phyloP scores from a whole-genome alignment of 2,329 filamentous ascomycete genomes.

The Talaromyces marneffei region DNA sequence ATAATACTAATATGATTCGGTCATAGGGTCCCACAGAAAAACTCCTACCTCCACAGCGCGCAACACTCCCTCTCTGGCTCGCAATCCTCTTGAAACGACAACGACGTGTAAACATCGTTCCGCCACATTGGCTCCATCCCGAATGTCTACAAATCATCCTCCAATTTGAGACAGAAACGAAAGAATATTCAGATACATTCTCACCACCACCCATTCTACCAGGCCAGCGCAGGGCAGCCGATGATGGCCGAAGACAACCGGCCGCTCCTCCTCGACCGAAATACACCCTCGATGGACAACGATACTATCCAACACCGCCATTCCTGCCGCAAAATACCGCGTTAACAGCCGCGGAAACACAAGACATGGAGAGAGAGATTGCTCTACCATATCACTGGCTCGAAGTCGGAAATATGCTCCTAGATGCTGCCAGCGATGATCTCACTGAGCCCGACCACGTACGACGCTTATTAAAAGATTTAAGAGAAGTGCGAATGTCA shows the following conservation, averaged over 20 bases:
- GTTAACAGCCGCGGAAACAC: conserved; percentile 53
- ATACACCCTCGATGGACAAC: conserved; percentile 36
- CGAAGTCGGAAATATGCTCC: conserved; percentile 78
- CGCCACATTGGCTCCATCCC: conserved; percentile 81
- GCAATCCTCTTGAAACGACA: conserved; percentile 92
- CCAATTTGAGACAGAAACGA: conserved; percentile 67
- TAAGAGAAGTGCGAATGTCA: conserved; percentile 81
- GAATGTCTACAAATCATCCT: conserved; percentile 71
- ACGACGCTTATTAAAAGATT: conserved; percentile 67
- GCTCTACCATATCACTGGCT: conserved; percentile 89
- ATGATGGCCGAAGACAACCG: conserved; percentile 18
- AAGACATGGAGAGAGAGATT: conserved; percentile 29
- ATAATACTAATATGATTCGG: neutral
- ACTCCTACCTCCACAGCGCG: conserved; percentile 74
- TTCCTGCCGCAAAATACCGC: conserved; percentile 73
- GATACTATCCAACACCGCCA: conserved; percentile 56
- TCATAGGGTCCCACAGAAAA: conserved; percentile 67
- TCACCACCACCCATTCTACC: conserved; percentile 68
- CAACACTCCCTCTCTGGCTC: conserved; percentile 83
- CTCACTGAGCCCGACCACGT: conserved; percentile 68
- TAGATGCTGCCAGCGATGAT: conserved; percentile 80
- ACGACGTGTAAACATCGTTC: conserved; percentile 83
- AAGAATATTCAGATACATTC: conserved; percentile 60
- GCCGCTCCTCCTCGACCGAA: conserved; percentile 24
- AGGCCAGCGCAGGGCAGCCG: conserved; percentile 27